phyloP scores from a whole-genome alignment of 805 yeast genomes.

The Starmerella floris region DNA sequence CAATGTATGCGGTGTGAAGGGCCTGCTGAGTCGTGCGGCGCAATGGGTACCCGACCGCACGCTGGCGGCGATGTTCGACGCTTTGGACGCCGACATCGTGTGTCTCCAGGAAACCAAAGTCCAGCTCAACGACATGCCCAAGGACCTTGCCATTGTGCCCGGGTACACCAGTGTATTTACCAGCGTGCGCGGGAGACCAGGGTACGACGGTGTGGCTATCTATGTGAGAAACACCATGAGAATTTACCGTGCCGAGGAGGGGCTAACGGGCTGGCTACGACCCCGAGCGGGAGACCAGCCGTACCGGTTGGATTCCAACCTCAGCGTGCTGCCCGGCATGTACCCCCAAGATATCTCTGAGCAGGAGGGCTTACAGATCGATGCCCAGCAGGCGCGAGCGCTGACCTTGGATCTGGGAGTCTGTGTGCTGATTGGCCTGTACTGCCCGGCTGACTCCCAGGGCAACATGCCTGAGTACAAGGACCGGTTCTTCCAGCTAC shows the following conservation, averaged over 20 bases:
- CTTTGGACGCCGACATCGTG: constrained; percentile 57
- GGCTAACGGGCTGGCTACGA: constrained; percentile 54
- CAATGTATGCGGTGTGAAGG: constrained; percentile 39
- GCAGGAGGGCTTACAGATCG: constrained; percentile 42
- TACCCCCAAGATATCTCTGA: constrained; percentile 35
- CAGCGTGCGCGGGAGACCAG: constrained; percentile 54
- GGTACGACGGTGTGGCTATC: constrained; percentile 86
- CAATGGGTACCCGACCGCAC: constrained; percentile 58
- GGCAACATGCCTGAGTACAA: constrained; percentile 49
- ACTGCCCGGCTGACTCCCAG: constrained; percentile 86
- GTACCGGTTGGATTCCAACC: constrained; percentile 5
- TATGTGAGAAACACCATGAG: constrained; percentile 44
- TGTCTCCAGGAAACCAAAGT: constrained; percentile 79
- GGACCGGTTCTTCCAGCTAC: constrained; percentile 43
- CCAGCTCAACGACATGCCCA: constrained; percentile 36
- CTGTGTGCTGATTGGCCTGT: constrained; percentile 40
- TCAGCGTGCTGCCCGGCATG: constrained; percentile 1
- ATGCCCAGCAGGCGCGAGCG: constrained; percentile 69
- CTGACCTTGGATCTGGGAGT: constrained; percentile 52
- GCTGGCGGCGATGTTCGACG: constrained; percentile 26
- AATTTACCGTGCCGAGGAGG: constrained; percentile 75
- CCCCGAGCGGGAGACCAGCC: constrained; percentile 5
- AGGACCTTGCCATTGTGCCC: constrained; percentile 38
- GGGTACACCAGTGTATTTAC: constrained; percentile 56
- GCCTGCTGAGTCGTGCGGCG: constrained; percentile 68